These are phyloP conservation scores for Hymenoscyphus scutula DNA, from an alignment of 2,329 filamentous ascomycete species.

Conservation along the genomic window DNA sequence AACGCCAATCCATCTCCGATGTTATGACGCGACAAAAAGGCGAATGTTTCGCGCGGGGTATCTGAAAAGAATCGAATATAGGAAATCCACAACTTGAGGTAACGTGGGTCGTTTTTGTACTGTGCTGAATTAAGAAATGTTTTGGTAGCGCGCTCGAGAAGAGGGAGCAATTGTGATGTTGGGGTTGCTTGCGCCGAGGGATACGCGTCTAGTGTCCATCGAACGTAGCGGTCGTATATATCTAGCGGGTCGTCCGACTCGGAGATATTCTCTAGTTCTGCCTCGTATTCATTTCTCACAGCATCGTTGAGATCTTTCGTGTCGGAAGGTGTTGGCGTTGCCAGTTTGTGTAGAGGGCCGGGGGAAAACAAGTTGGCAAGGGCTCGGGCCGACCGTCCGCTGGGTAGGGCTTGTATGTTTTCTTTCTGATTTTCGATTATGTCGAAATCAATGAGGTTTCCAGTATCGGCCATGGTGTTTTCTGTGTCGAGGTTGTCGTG, in stretches of 20 bases:
- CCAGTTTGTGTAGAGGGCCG: conserved; percentile 52
- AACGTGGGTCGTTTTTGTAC: conserved; percentile 94
- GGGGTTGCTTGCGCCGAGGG: conserved; percentile 89
- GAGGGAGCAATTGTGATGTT: conserved; percentile 81
- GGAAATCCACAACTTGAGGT: conserved; percentile 88
- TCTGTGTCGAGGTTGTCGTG: conserved; percentile 18
- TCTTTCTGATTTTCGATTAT: conserved; percentile 96
- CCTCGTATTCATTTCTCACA: conserved; percentile 80
- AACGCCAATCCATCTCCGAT: conserved; percentile 85
- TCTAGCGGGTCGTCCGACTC: conserved; percentile 96
- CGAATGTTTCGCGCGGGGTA: conserved; percentile 86
- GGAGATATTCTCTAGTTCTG: conserved; percentile 71
- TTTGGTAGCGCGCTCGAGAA: conserved; percentile 92
- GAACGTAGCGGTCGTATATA: conserved; percentile 92
- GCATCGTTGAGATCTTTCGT: conserved; percentile 76
- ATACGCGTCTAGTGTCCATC: conserved; percentile 94
- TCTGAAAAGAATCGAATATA: conserved; percentile 94
- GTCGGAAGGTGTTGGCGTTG: conserved; percentile 66
- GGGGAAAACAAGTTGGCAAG: conserved; percentile 80
- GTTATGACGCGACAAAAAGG: conserved; percentile 83
- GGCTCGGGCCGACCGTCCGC: conserved; percentile 83
- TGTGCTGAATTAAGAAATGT: conserved; percentile 79
- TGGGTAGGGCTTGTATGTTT: conserved; percentile 91
- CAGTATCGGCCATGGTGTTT: conserved; percentile 45
- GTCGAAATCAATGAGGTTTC: conserved; percentile 72